Evolutionary conservation across 108 stramenopile genomes (phyloP), one percentile per base, ranked within the genome.

Genomic region (Aureococcus anophagefferens): DNA sequence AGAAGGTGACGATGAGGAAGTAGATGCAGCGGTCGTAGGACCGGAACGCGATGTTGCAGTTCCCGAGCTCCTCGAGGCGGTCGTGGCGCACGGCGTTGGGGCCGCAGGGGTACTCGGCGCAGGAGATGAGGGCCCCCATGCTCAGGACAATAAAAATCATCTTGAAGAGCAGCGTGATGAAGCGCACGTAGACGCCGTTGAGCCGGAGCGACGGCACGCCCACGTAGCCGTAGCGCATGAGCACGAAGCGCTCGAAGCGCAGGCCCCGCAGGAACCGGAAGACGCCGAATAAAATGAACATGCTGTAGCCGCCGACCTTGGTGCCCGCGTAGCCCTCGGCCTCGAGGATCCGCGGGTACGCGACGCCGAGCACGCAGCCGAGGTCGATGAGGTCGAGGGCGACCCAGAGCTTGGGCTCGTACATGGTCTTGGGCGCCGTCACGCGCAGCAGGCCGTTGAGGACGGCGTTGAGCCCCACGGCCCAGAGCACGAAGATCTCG

Each of bases 1-100:
- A 87, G 68, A 87, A 86, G 3, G 87, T 82, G 32, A 88, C 86
- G 16, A 87, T 75, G 29, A 81, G 67, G 70, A 89, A 89, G 69
- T 89, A 89, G 28, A 88, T 35, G 16, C 84, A 84, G 63, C 84
- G 79, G n/a, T 46, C 32, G 45, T 46, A 69, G 44, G 11, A 13
- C 32, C 30, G 0, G 33, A 46, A 30, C 69, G 30, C 0, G 30
- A 25, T 46, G 46, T 32, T 45, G 30, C 31, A 33, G 44, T 69
- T 28, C 69, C 13, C 69, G 46, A 62, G 30, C 4, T 63, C 29
- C 13, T 63, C 62, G 7, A 63, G 62, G 15, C 14, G 30, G 32
- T 64, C 25, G 15, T 31, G 4, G 18, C 32, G 32, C 64, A 4
- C 64, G 32, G 16, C 30, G 62, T n/a, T 25, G 62, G 4, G 7